A percentile compares a stretch with the other conserved stretches of the same genome.
These are phyloP conservation scores for Schrenkiella parvula DNA, from an alignment of 345 rosid genomes.

Conservation along the genomic window DNA sequence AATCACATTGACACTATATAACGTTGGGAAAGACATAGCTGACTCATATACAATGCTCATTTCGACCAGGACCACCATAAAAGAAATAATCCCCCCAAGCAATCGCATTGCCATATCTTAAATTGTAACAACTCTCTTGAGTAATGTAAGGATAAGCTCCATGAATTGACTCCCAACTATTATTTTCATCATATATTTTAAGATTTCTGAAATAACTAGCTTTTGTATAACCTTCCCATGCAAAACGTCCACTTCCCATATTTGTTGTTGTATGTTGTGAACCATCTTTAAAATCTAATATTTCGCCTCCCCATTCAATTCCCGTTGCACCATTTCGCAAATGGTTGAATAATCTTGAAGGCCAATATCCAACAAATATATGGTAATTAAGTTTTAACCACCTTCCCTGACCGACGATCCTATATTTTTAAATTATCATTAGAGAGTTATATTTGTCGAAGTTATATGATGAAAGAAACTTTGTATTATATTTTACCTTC, in stretches of 20 bases:
- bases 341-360: constrained; percentile 28
- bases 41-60: too few species aligned
- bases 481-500: neutral
- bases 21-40: too few species aligned
- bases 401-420: constrained; percentile 38
- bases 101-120: too few species aligned
- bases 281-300: constrained; percentile 4
- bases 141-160: too few species aligned
- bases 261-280: constrained; percentile 33
- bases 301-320: constrained; percentile 44
- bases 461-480: neutral
- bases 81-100: too few species aligned
- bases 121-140: too few species aligned
- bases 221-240: constrained; percentile 38
- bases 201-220: constrained; percentile 31
- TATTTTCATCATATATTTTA: constrained; percentile 18
- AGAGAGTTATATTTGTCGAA: neutral
- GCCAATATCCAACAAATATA: constrained; percentile 40
- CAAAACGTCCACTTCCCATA: constrained; percentile 55
- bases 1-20: too few species aligned
- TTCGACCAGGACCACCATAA: too few species aligned
- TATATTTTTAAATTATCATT: neutral
- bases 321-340: constrained; percentile 19
- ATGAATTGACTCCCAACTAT: too few species aligned
- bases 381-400: constrained; percentile 30